Evolutionary conservation across 768 basidiomycete genomes (phyloP), one percentile per base, ranked within the genome.

Genomic region (Paxillus rubicundulus): DNA sequence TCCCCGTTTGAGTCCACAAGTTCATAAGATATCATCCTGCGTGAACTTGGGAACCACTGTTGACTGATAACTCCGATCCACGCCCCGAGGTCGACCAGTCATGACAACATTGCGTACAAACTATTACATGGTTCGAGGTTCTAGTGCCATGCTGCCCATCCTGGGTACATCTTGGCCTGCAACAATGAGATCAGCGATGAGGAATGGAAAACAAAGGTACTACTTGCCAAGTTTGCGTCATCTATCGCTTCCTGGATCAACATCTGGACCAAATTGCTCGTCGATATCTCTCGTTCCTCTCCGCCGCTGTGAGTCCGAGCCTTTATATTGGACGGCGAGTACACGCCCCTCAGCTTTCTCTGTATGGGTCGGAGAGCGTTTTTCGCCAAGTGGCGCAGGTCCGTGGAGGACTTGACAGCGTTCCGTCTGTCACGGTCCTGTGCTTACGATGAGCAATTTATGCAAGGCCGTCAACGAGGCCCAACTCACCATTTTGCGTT

Each of bases 191-290:
- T 67, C 27, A 60, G 43, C 21, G 21, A 30, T 38, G 27, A 21
- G 4, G 46, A 12, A 8, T 32, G 38, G 32, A 28, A 39, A 9
- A 17, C 3, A n/a, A 18, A 24, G 24, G 4, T 16, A 13, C 20
- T 12, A 53, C 82, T 61, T 48, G 82, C 87, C 70, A 99, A 69
- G 63, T 97, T 94, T 18, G 66, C 69, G 2, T 72, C 61, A 68
- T 86, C 84, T 3, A 82, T 90, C 14, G 97, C 92, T 66, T 97
- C 91, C 61, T 91, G 86, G 52, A 98, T 95, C 49, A 98, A 74
- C 62, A 86, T 79, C 64, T 98, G 92, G 52, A 98, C 97, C 45
- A 98, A 77, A 71, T 91, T 94, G 53, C 83, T 87, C 17, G 89
- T 90, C 28, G 89, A 84, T 57, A 80, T 81, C 49, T 77, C 74